Evolutionary conservation across 2,329 filamentous ascomycete species (phyloP), one percentile per base, ranked within the genome.

Genomic region (Fusarium hainanense): DNA sequence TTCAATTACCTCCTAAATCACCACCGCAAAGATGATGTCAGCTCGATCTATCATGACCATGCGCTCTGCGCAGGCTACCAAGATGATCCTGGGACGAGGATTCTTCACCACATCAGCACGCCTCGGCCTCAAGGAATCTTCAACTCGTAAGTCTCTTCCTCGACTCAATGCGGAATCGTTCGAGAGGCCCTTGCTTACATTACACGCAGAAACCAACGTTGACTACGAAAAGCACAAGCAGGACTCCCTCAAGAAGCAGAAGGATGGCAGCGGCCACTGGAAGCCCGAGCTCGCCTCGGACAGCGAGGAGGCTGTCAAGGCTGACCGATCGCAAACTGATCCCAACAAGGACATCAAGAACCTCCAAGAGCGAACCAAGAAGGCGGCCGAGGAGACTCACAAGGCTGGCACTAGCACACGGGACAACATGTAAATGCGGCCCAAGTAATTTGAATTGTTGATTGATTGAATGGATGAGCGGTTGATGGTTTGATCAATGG

Each of bases 221-320:
- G 80, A 85, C 69, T 80, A 82, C 73, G 86, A 90, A 65, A 85
- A 82, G 76, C 88, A 89, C 81, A 90, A 90, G 81, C 79, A 85
- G 58, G 87, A 90, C 75, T 83, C 84, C 25, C 80, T 91, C 44
- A 63, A 85, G 69, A 94, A 94, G 83, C 87, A 93, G 64, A 88
- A 90, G 78, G 80, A 86, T 41, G 92, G 92, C 65, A 85, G 88
- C 77, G 90, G 85, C 55, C 86, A 93, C 77, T 96, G 93, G 93
- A 91, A 92, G 81, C 85, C 90, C 23, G 89, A 91, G 78, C 84
- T 97, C 51, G 92, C 93, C 5, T 92, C 89, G 51, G 89, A 93
- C 80, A 92, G 90, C 79, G 93, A 97, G 83, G 92, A 92, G 78
- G 88, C 88, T 73, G 85, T 96, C 80, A 90, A 88, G 82, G 91